Percentiles rank a stretch among this genome's conserved stretches.
phyloP scores from a whole-genome alignment of 2,329 filamentous ascomycete species.

The Sordariomycetes sp. region DNA sequence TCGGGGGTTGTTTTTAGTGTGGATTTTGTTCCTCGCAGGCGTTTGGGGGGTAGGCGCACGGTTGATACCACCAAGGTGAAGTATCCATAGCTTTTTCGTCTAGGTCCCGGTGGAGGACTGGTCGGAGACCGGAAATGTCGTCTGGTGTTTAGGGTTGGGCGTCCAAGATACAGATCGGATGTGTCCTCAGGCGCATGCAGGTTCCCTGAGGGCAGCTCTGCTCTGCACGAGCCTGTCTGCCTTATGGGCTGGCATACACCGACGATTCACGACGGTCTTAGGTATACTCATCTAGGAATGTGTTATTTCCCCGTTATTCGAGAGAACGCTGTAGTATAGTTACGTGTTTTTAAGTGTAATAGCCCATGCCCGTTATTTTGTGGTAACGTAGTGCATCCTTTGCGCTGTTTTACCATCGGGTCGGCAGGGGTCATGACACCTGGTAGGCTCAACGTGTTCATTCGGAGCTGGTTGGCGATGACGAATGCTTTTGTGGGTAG shows the following conservation, averaged over 20 bases:
- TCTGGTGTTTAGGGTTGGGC: neutral
- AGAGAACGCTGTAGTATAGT: neutral
- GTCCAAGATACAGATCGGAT: neutral
- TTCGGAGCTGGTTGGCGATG: neutral
- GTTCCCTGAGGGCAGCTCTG: neutral
- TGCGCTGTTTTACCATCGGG: too few species aligned
- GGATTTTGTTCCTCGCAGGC: neutral
- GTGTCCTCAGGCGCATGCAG: neutral
- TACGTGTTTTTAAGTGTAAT: too few species aligned
- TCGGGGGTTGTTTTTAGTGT: neutral
- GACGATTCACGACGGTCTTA: neutral
- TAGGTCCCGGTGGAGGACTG: neutral
- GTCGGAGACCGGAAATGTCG: neutral
- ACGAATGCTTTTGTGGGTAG: neutral
- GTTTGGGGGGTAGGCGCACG: neutral
- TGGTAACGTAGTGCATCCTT: too few species aligned
- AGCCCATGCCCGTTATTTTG: too few species aligned
- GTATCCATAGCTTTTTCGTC: neutral
- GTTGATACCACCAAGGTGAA: constrained; percentile 1
- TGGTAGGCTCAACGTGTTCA: neutral
- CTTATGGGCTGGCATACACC: neutral
- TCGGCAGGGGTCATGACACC: too few species aligned
- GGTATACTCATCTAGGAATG: neutral
- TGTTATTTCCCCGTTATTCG: neutral
- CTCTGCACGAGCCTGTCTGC: neutral